Evolutionary conservation across 306 rosid genomes (phyloP).

Genomic region (Medicago lupulina): DNA sequence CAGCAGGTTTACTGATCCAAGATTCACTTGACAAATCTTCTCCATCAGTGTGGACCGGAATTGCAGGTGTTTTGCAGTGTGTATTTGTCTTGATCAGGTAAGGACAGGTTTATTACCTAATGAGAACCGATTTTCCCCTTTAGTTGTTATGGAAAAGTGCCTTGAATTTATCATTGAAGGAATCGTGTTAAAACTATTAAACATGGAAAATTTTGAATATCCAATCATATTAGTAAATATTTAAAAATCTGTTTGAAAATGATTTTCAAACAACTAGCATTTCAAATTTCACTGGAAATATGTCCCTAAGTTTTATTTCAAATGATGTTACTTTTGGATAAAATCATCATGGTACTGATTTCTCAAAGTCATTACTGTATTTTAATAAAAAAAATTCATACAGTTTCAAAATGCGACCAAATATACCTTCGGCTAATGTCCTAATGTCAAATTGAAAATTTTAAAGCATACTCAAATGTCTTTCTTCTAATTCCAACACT

Average conservation of each 20-base stretch:
- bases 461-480: slow-evolving; percentile 12
- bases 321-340: too few relatives aligned
- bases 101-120: slow-evolving; percentile 18
- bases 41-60: slow-evolving; percentile 95
- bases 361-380: slow-evolving; percentile 7
- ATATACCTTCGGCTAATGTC: slow-evolving; percentile 9
- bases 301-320: neutral
- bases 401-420: slow-evolving; percentile 23
- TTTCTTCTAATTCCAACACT: neutral
- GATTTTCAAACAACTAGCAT: slow-evolving; percentile 12
- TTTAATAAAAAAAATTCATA: neutral
- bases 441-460: slow-evolving; percentile 29
- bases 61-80: slow-evolving; percentile 92
- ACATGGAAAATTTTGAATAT: neutral
- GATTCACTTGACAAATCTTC: slow-evolving; percentile 87
- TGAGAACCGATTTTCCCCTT: slow-evolving; percentile 12
- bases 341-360: slow-evolving; percentile 4
- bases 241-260: slow-evolving; percentile 28
- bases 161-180: neutral
- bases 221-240: slow-evolving; percentile 1
- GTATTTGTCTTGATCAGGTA: slow-evolving; percentile 90
- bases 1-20: slow-evolving; percentile 89
- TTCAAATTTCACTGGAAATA: neutral
- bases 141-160: slow-evolving; percentile 10
- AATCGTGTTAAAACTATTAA: slow-evolving; percentile 13